Conservation (phyloP, 169 alveolate genomes). For the Eimeria necatrix region DNA sequence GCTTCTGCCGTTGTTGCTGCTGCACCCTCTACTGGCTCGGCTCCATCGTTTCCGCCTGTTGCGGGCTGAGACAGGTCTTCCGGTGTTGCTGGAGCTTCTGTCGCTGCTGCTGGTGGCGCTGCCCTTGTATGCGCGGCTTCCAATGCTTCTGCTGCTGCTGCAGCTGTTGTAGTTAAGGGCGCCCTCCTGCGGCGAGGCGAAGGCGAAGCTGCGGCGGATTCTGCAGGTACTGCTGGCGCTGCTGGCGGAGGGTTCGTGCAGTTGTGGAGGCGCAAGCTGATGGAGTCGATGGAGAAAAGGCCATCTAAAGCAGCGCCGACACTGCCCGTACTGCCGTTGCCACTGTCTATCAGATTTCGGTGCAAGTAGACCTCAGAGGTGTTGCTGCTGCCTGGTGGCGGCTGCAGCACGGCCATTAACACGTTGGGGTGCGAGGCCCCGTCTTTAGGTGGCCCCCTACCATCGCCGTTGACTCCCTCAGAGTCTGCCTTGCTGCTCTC, state of each 20-base stretch:
- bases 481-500: background rate
- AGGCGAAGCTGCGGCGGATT: background rate
- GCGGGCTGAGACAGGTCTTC: background rate
- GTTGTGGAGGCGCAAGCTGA: background rate
- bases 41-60: background rate
- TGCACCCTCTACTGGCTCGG: background rate
- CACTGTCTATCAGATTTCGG: background rate
- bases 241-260: background rate
- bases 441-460: background rate
- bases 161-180: background rate
- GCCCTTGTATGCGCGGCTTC: background rate
- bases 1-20: background rate
- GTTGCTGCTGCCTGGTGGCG: background rate
- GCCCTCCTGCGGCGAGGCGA: too few relatives aligned
- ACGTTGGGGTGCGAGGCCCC: background rate
- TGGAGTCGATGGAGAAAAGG: background rate
- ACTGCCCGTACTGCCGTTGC: background rate
- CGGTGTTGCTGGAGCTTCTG: background rate
- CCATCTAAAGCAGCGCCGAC: background rate
- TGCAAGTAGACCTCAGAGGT: background rate
- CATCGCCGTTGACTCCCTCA: background rate
- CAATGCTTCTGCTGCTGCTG: background rate
- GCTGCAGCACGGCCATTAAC: constrained; percentile 26
- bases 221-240: background rate
- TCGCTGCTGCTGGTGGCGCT: too few relatives aligned